Percentiles rank a stretch among this genome's conserved stretches.
Evolutionary conservation across 352 stramenopile genomes (phyloP).

Genomic region (Phytopythium cucurbitacearum): DNA sequence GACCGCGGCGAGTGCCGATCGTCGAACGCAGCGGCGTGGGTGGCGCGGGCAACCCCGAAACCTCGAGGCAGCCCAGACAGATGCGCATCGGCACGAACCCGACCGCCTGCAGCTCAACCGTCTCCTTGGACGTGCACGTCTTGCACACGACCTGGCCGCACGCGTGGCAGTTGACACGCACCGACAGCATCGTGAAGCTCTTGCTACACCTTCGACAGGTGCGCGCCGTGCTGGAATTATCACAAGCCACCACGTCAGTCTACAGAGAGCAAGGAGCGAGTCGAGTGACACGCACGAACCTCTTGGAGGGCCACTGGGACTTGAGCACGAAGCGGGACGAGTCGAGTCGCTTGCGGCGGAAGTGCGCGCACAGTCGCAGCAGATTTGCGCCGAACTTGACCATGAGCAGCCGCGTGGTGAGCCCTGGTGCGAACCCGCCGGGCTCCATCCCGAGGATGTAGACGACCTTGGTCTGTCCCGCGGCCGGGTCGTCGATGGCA

Average conservation of each 20-base stretch:
- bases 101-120: constrained; percentile 30
- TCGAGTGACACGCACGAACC: background rate
- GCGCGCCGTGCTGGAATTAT: constrained; percentile 8
- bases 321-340: constrained; percentile 45
- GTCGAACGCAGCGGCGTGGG: constrained; percentile 4
- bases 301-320: constrained; percentile 31
- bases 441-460: constrained; percentile 47
- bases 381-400: constrained; percentile 38
- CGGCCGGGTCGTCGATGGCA: constrained; percentile 2
- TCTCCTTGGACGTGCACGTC: constrained; percentile 29
- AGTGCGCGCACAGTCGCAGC: constrained; percentile 33
- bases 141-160: constrained; percentile 34
- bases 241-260: background rate
- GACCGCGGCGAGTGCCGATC: background rate
- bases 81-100: constrained; percentile 36
- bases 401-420: constrained; percentile 36
- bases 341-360: constrained; percentile 42
- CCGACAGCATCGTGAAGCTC: constrained; percentile 32
- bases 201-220: constrained; percentile 30
- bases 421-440: constrained; percentile 23
- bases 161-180: constrained; percentile 33
- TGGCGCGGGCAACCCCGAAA: constrained; percentile 14
- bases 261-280: constrained; percentile 1
- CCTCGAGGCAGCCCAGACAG: constrained; percentile 28
- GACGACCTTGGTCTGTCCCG: constrained; percentile 46